Evolutionary conservation across 73 alveolate species (phyloP).

Genomic region (Paramecium sexaurelia): DNA sequence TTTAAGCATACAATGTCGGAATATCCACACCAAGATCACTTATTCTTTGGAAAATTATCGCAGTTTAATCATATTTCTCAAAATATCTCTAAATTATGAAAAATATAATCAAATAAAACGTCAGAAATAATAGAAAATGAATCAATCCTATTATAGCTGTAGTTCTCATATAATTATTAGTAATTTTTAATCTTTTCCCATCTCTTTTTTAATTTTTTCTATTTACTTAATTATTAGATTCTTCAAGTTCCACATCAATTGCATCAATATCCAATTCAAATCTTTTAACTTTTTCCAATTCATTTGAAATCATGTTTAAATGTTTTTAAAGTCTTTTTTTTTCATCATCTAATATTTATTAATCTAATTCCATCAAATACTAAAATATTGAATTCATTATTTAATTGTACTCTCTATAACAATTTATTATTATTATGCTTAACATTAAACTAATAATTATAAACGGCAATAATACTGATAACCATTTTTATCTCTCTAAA

Average conservation of each 20-base stretch:
- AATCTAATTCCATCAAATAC: neutral
- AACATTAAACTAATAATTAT: neutral
- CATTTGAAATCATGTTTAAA: neutral
- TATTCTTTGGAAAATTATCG: neutral
- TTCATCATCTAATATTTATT: neutral
- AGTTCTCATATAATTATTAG: neutral
- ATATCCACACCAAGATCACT: slow-evolving; percentile 10
- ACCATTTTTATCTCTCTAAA: neutral
- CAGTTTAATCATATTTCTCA: neutral
- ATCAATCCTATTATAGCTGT: neutral
- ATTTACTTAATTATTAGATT: neutral
- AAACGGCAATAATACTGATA: neutral
- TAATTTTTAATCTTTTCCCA: neutral
- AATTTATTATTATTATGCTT: neutral
- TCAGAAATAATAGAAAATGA: neutral
- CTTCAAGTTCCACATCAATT: neutral
- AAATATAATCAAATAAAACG: neutral
- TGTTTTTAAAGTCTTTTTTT: neutral
- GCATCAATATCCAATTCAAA: slow-evolving; percentile 24
- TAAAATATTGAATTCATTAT: neutral
- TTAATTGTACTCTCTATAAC: neutral
- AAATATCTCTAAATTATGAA: neutral
- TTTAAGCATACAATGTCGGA: slow-evolving; percentile 1
- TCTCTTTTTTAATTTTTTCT: neutral
- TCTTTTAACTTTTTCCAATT: neutral